These are phyloP conservation scores for Cyberlindnera amylophila DNA, from an alignment of 805 yeast species.

Conservation along the genomic window DNA sequence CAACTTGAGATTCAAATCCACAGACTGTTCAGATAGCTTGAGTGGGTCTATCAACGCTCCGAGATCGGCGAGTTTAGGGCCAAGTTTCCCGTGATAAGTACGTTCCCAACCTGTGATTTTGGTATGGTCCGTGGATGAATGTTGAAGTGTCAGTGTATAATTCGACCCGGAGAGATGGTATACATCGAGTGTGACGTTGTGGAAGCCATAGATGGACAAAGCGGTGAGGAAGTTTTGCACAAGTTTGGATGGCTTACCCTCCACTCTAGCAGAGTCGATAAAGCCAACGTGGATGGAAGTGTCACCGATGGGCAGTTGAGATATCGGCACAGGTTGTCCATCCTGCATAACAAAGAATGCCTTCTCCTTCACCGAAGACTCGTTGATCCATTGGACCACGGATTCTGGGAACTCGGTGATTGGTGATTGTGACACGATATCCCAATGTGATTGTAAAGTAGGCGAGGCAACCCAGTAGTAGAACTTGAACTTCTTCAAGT, in stretches of 20 bases:
- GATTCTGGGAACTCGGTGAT: conserved; percentile 12
- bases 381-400: conserved; percentile 15
- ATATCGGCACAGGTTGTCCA: conserved; percentile 13
- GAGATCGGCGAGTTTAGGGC: conserved; percentile 81
- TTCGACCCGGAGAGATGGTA: conserved; percentile 34
- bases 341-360: conserved; percentile 30
- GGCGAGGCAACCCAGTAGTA: conserved; percentile 92
- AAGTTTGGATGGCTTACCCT: conserved; percentile 45
- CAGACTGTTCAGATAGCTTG: conserved; percentile 85
- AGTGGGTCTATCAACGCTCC: conserved; percentile 78
- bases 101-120: conserved; percentile 89
- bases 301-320: conserved; percentile 14
- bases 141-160: conserved; percentile 27
- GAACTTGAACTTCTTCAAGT: conserved; percentile 82
- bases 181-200: conserved; percentile 36
- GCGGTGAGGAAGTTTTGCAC: conserved; percentile 56
- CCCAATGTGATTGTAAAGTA: conserved; percentile 52
- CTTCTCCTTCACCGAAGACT: conserved; percentile 15
- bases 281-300: conserved; percentile 31
- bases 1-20: conserved; percentile 81
- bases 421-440: conserved; percentile 1
- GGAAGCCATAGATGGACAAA: conserved; percentile 34
- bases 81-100: conserved; percentile 63
- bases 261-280: conserved; percentile 36
- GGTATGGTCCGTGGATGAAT: conserved; percentile 12